These are phyloP conservation scores for Dothistroma septosporum DNA, from an alignment of 2,329 filamentous ascomycete genomes.

Conservation along the genomic window DNA sequence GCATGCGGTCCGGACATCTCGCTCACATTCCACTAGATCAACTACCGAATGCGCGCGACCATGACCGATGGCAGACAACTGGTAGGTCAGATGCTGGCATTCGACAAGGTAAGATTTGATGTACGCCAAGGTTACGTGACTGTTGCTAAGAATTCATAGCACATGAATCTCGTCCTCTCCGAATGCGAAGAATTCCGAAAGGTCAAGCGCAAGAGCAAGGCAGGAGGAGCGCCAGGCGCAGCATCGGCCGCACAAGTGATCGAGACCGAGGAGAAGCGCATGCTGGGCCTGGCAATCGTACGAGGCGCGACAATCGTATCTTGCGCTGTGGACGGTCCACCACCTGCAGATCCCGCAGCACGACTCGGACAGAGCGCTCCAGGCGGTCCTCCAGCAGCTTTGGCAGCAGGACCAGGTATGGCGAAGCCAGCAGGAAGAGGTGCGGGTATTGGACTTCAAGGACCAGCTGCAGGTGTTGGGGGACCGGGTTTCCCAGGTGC, in stretches of 20 bases:
- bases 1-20: constrained; percentile 2
- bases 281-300: constrained; percentile 90
- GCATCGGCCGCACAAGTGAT: constrained; percentile 53
- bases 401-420: constrained; percentile 82
- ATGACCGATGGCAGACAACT: constrained; percentile 93
- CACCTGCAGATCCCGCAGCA: constrained; percentile 86
- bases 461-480: constrained; percentile 84
- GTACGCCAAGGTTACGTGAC: constrained; percentile 63
- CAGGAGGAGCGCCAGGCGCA: constrained; percentile 63
- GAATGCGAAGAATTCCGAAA: constrained; percentile 97
- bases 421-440: constrained; percentile 88
- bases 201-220: constrained; percentile 78
- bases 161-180: constrained; percentile 98
- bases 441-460: constrained; percentile 69
- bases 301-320: constrained; percentile 93
- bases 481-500: constrained; percentile 63
- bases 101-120: constrained; percentile 71
- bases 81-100: constrained; percentile 96
- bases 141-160: constrained; percentile 50
- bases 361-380: constrained; percentile 75
- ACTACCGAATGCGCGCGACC: constrained; percentile 97
- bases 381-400: constrained; percentile 62
- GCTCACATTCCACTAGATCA: constrained; percentile 63
- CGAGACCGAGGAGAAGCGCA: constrained; percentile 94
- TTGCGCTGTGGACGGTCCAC: constrained; percentile 90